These are phyloP conservation scores for Psilocybe subaeruginosa DNA, from an alignment of 768 basidiomycete genomes.

Conservation along the genomic window DNA sequence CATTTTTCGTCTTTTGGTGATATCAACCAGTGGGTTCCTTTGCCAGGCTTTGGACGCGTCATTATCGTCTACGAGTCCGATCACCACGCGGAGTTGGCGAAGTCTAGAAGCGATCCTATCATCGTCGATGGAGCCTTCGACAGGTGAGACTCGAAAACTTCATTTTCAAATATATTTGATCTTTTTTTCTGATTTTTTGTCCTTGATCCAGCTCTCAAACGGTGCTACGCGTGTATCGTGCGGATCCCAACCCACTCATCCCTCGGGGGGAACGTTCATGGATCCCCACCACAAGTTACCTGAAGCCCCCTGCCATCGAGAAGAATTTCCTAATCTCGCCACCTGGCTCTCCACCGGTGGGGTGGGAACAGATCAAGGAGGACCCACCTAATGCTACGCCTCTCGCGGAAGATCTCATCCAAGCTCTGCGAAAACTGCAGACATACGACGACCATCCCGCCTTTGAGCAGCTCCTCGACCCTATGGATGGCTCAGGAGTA, in stretches of 20 bases:
- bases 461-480: conserved; percentile 66
- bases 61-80: conserved; percentile 77
- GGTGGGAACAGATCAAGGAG: conserved; percentile 92
- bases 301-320: conserved; percentile 78
- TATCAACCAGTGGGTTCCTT: conserved; percentile 90
- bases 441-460: conserved; percentile 43
- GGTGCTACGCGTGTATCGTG: conserved; percentile 71
- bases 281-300: conserved; percentile 53
- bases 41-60: conserved; percentile 80
- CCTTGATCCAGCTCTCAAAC: conserved; percentile 44
- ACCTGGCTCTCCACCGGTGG: conserved; percentile 95
- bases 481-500: conserved; percentile 71
- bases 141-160: conserved; percentile 41
- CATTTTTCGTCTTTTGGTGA: conserved; percentile 81
- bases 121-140: conserved; percentile 53
- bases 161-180: background rate
- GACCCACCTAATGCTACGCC: conserved; percentile 86
- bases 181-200: conserved; percentile 8
- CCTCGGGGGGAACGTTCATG: conserved; percentile 29
- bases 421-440: conserved; percentile 75
- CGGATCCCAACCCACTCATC: conserved; percentile 68
- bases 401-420: conserved; percentile 86
- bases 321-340: conserved; percentile 99
- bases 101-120: conserved; percentile 66
- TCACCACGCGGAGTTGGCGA: conserved; percentile 68